Evolutionary conservation across 2,329 filamentous ascomycete species (phyloP).

Genomic region (Colletotrichum plurivorum): DNA sequence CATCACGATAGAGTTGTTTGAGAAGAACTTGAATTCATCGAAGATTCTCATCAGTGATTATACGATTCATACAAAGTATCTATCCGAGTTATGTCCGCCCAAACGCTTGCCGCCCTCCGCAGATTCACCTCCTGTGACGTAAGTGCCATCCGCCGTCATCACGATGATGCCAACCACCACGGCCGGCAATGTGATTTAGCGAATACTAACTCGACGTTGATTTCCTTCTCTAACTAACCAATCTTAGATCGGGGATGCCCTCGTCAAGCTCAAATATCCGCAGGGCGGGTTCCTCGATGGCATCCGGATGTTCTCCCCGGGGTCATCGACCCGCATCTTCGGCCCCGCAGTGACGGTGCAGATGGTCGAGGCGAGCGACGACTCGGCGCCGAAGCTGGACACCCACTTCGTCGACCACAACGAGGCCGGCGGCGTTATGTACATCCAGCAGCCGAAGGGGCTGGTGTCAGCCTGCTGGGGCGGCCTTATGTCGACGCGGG

Average conservation of each 20-base stretch:
- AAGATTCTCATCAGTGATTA: neutral
- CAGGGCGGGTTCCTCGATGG: constrained; percentile 46
- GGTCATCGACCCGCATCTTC: constrained; percentile 45
- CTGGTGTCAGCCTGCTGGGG: constrained; percentile 48
- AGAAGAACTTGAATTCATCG: neutral
- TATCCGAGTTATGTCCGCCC: neutral
- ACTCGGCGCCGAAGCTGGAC: constrained; percentile 44
- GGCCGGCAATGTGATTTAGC: too few relatives aligned
- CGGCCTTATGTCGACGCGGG: constrained; percentile 48
- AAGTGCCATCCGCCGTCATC: constrained; percentile 2
- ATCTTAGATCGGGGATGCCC: constrained; percentile 44
- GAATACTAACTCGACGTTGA: too few relatives aligned
- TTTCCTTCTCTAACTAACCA: neutral
- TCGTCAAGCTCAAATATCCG: constrained; percentile 48
- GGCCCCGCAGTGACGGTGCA: constrained; percentile 49
- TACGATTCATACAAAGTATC: too few relatives aligned
- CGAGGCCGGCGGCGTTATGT: constrained; percentile 46
- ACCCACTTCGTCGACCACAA: constrained; percentile 49
- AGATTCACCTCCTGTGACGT: constrained; percentile 33
- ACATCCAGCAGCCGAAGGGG: constrained; percentile 47
- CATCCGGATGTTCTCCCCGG: constrained; percentile 45
- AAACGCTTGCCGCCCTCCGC: constrained; percentile 14
- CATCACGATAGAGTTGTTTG: neutral
- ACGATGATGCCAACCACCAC: neutral
- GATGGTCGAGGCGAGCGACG: constrained; percentile 47